Conservation (phyloP, 2,329 filamentous ascomycete genomes). For the Pseudogymnoascus sp. region DNA sequence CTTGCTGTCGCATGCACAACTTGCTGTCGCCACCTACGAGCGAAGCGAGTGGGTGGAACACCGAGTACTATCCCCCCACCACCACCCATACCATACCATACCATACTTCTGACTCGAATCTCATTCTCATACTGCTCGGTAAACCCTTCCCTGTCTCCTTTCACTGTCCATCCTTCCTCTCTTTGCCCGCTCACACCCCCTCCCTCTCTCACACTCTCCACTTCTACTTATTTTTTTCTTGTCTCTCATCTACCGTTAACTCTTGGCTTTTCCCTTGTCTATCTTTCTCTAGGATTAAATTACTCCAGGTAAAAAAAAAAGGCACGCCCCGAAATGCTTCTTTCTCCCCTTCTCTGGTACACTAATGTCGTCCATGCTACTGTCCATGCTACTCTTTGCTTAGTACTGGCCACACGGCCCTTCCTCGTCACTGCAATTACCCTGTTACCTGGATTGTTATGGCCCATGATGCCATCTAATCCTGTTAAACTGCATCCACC, state of each 20-base stretch:
- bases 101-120: not conserved
- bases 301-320: not conserved
- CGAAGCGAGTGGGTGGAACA: no score
- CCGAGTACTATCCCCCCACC: no score
- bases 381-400: not conserved
- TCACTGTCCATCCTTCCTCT: not conserved
- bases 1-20: no score
- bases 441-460: not conserved
- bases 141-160: not conserved
- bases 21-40: no score
- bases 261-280: not conserved
- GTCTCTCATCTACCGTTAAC: not conserved
- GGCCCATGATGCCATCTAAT: slow-evolving; percentile 6
- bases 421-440: not conserved
- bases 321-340: not conserved
- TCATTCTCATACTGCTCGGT: slow-evolving; percentile 3
- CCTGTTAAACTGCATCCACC: not conserved
- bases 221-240: not conserved
- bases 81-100: not conserved
- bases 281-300: not conserved
- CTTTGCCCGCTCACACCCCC: not conserved
- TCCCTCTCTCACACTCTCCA: not conserved
- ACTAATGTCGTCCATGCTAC: not conserved
- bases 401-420: not conserved
- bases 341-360: not conserved